Conservation (phyloP, 352 stramenopile genomes). For the Pythium inflatum region DNA sequence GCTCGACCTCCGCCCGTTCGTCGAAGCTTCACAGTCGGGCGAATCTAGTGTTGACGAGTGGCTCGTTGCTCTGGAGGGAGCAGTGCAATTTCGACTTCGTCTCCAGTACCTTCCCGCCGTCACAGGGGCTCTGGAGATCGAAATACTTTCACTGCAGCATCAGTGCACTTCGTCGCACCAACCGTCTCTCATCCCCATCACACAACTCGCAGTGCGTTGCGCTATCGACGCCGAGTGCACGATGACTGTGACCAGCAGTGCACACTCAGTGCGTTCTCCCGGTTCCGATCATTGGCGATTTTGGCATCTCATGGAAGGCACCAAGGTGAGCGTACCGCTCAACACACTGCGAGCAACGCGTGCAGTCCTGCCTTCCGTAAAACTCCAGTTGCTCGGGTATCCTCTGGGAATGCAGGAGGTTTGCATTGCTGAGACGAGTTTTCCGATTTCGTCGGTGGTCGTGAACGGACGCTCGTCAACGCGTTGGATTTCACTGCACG, state of each 20-base stretch:
- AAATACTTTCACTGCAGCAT: background rate
- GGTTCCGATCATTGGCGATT: background rate
- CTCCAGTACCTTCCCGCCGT: conserved; percentile 4
- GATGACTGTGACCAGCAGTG: background rate
- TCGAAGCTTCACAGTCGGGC: background rate
- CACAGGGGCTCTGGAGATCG: background rate
- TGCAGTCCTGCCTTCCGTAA: background rate
- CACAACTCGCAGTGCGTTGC: conserved; percentile 7
- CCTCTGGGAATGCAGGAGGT: conserved; percentile 7
- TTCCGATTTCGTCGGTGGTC: background rate
- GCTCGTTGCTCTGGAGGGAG: conserved; percentile 3
- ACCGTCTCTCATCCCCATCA: background rate
- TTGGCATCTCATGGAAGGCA: background rate
- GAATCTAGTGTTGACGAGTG: conserved; percentile 16
- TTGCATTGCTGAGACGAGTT: conserved; percentile 5
- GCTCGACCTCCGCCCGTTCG: background rate
- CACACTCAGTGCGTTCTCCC: background rate
- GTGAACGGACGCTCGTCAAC: background rate
- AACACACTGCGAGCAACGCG: background rate
- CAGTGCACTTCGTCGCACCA: background rate
- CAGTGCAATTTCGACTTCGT: background rate
- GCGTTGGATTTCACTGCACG: conserved; percentile 22
- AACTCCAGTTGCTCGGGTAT: conserved; percentile 11
- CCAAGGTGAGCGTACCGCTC: background rate
- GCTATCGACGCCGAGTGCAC: background rate